phyloP scores from a whole-genome alignment of 1,284 basidiomycete genomes.

The Puccinia brachypodii region DNA sequence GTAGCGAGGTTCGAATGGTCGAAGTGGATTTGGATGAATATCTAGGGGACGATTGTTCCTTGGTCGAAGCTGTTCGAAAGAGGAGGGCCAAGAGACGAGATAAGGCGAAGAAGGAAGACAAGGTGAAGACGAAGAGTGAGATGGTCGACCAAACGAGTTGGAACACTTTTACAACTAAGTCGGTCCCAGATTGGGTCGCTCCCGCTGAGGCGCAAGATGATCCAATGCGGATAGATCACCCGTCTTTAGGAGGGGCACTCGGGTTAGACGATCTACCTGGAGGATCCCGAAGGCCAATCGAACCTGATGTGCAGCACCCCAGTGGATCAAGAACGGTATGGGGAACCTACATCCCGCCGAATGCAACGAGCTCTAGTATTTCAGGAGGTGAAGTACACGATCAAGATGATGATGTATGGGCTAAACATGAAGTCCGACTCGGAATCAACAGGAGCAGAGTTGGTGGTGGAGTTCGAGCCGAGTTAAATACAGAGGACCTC shows the following conservation, averaged over 20 bases:
- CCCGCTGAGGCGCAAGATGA: neutral
- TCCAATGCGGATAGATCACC: neutral
- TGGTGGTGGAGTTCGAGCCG: slow-evolving; percentile 16
- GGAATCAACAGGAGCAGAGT: neutral
- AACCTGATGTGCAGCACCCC: neutral
- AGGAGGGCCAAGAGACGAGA: slow-evolving; percentile 34
- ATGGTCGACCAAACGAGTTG: neutral
- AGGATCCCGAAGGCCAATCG: neutral
- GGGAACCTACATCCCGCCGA: slow-evolving; percentile 32
- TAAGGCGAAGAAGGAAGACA: slow-evolving; percentile 38
- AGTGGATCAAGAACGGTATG: slow-evolving; percentile 45
- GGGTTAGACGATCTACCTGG: neutral
- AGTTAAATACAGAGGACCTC: slow-evolving; percentile 20
- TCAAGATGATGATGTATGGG: slow-evolving; percentile 25
- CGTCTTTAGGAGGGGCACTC: neutral
- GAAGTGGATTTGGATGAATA: slow-evolving; percentile 74
- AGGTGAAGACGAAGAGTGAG: slow-evolving; percentile 40
- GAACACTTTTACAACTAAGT: neutral
- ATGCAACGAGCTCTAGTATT: neutral
- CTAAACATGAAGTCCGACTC: neutral
- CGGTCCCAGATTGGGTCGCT: slow-evolving; percentile 2
- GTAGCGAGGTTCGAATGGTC: slow-evolving; percentile 89
- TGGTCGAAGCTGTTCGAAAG: slow-evolving; percentile 66
- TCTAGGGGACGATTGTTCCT: slow-evolving; percentile 74
- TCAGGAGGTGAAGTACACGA: neutral